Conservation (phyloP, 495 filamentous ascomycete genomes). For the Penicillium desertorum region DNA sequence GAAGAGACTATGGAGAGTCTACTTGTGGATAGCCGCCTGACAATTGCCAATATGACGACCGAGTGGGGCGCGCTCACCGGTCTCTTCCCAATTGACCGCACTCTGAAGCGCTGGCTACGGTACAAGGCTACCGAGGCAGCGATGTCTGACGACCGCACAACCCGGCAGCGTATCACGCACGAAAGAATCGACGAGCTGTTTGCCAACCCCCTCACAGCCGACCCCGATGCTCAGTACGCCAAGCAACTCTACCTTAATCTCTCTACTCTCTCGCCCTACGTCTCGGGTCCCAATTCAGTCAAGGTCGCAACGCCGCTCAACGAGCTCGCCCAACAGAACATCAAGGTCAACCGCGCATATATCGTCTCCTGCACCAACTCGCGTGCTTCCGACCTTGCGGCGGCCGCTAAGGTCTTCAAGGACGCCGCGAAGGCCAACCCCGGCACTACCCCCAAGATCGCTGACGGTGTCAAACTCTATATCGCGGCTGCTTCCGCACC, state of each 20-base stretch:
- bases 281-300: conserved; percentile 90
- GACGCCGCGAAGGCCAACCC: conserved; percentile 62
- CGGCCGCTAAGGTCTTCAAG: conserved; percentile 83
- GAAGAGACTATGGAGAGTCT: conserved; percentile 75
- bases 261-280: conserved; percentile 79
- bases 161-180: conserved; percentile 62
- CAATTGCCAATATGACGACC: conserved; percentile 93
- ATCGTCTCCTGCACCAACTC: conserved; percentile 91
- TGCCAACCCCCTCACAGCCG: conserved; percentile 63
- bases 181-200: conserved; percentile 69
- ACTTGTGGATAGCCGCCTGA: conserved; percentile 72
- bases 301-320: conserved; percentile 75
- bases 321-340: conserved; percentile 62
- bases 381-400: conserved; percentile 75
- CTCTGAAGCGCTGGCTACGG: conserved; percentile 73
- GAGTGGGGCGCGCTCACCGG: conserved; percentile 89
- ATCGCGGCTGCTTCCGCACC: conserved; percentile 82
- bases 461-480: conserved; percentile 80
- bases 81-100: conserved; percentile 79
- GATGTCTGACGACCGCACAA: conserved; percentile 30
- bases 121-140: conserved; percentile 71
- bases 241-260: conserved; percentile 79
- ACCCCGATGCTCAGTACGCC: conserved; percentile 76
- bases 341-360: conserved; percentile 83
- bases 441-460: conserved; percentile 68